These are phyloP conservation scores for Cladosporium sp. DNA, from an alignment of 2,329 filamentous ascomycete genomes.

Conservation along the genomic window DNA sequence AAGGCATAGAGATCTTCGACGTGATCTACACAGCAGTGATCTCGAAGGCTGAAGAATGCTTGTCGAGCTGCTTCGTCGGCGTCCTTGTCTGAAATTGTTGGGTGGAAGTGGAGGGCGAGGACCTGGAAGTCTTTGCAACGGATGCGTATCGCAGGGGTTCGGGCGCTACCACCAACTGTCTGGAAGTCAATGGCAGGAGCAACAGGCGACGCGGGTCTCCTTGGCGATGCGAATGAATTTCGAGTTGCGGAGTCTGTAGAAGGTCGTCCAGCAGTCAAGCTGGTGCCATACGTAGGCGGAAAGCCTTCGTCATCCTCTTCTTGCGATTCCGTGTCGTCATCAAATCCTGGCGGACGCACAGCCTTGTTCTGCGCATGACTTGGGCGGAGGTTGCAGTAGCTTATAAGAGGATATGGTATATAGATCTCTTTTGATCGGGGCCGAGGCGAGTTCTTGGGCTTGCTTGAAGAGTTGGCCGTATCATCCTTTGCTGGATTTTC, in stretches of 20 bases:
- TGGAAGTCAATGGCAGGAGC: conserved; percentile 51
- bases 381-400: conserved; percentile 74
- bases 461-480: not conserved
- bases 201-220: conserved; percentile 39
- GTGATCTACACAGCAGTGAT: conserved; percentile 74
- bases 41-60: conserved; percentile 82
- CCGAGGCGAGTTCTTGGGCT: conserved; percentile 21
- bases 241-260: conserved; percentile 33
- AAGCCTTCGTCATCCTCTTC: conserved; percentile 28
- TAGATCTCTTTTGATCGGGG: conserved; percentile 70
- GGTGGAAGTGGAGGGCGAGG: conserved; percentile 82
- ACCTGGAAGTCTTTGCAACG: conserved; percentile 93
- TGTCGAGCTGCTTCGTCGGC: conserved; percentile 62
- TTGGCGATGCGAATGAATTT: conserved; percentile 28
- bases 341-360: conserved; percentile 5
- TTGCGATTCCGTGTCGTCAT: conserved; percentile 4
- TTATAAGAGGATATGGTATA: conserved; percentile 93
- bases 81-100: conserved; percentile 50
- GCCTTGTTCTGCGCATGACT: conserved; percentile 27
- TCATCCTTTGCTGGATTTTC: conserved; percentile 17
- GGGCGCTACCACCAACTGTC: conserved; percentile 33
- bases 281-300: conserved; percentile 35
- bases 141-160: conserved; percentile 79
- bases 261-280: conserved; percentile 26
- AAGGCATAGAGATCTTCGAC: conserved; percentile 93